Base-by-base conservation (phyloP, 805 yeast species). In the Lipomyces anomalus region DNA sequence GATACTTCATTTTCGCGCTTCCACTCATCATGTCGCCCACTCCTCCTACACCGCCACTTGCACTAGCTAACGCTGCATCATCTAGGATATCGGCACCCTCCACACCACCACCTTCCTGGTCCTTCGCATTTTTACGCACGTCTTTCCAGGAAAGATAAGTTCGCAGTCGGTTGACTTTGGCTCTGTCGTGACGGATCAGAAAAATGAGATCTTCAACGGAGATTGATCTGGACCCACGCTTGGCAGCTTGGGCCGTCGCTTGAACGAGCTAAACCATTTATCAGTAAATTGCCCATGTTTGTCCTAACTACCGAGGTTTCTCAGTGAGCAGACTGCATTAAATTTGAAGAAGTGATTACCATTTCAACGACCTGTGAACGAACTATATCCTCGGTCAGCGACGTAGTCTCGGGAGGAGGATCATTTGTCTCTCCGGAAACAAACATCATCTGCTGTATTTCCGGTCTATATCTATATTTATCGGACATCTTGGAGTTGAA, bases 401-500 rank as follows among this genome's bases (percentile, higher is more conserved):
- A 79, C 0, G 96, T 84, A 0, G 97, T 86, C 53, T 85, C 95
- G 13, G 82, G 75, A 0, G 97, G 95, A 1, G 97, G 94, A 58
- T 92, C 98, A 56, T 84, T 85, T 0, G 92, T 79, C 63, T 92
- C 97, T 2, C 98, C 98, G 44, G 83, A 75, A 45, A 92, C 98
- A 70, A 92, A 92, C 98, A 92, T 92, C 98, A 92, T 92, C 69
- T 68, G 92, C 66, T 92, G 98, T 59, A 92, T 92, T 68, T 92
- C 98, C 32, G 84, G 77, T 46, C 95, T 72, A 65, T 90, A 92
- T 61, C 35, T 34, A 42, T 47, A 50, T 39, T 50, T 50, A 23
- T 50, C 55, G 21, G 80, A 43, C 30, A 26, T 26, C 30, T 26
- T 26, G 9, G 30, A 9, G 30, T 26, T n/a, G n/a, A n/a, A n/a